Evolutionary conservation across 2,329 filamentous ascomycete species (phyloP).

Genomic region (Xylariales sp.): DNA sequence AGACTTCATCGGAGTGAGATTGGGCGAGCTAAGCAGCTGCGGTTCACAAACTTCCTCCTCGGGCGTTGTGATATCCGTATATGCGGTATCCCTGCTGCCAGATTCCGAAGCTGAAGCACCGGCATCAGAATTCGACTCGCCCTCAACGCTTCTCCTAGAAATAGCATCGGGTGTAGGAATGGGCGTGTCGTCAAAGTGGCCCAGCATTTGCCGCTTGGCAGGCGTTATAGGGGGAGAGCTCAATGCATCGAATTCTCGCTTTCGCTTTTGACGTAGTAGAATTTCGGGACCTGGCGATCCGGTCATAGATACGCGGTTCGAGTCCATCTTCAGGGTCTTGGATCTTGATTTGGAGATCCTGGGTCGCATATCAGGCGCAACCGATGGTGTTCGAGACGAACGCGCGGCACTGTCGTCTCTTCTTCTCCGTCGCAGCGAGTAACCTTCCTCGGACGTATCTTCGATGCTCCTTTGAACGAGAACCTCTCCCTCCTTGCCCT

Average conservation of each 20-base stretch:
- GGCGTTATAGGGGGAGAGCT: slow-evolving; percentile 53
- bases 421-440: slow-evolving; percentile 51
- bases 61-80: slow-evolving; percentile 46
- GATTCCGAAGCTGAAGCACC: slow-evolving; percentile 24
- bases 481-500: slow-evolving; percentile 29
- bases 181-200: slow-evolving; percentile 23
- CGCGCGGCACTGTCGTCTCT: slow-evolving; percentile 45
- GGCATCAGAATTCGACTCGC: slow-evolving; percentile 20
- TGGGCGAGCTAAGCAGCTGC: slow-evolving; percentile 25
- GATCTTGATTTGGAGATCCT: slow-evolving; percentile 38
- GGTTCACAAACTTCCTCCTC: slow-evolving; percentile 42
- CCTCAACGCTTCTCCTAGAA: slow-evolving; percentile 35
- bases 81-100: slow-evolving; percentile 22
- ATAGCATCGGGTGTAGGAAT: slow-evolving; percentile 21
- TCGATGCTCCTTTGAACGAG: slow-evolving; percentile 50
- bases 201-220: slow-evolving; percentile 42
- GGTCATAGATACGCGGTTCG: slow-evolving; percentile 28
- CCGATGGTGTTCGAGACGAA: slow-evolving; percentile 53
- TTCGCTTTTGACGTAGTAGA: slow-evolving; percentile 30
- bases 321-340: slow-evolving; percentile 27
- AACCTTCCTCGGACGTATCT: slow-evolving; percentile 42
- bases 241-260: slow-evolving; percentile 38
- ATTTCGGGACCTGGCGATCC: slow-evolving; percentile 25
- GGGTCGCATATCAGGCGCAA: slow-evolving; percentile 51
- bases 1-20: slow-evolving; percentile 24